Conservation (phyloP, 495 filamentous ascomycete genomes). For the Staphylotrichum tortipilum region DNA sequence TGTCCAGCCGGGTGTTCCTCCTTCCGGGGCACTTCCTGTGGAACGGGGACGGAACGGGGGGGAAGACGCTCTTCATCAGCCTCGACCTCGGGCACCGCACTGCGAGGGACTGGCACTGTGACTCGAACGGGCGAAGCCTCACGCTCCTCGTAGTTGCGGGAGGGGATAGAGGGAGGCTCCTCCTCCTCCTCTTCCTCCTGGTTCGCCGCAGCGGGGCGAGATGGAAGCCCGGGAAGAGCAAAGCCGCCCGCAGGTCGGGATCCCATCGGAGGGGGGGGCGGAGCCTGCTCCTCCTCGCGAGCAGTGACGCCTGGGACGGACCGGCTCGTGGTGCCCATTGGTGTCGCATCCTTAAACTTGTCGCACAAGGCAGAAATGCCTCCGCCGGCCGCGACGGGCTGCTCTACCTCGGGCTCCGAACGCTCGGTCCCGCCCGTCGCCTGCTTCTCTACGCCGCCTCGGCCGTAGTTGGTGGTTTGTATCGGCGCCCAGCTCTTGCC, state of each 20-base stretch:
- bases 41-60: slow-evolving; percentile 37
- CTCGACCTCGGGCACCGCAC: slow-evolving; percentile 44
- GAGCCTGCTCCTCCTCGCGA: slow-evolving; percentile 33
- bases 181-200: slow-evolving; percentile 41
- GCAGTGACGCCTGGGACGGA: slow-evolving; percentile 30
- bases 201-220: slow-evolving; percentile 45
- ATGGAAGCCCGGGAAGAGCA: slow-evolving; percentile 65
- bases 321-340: slow-evolving; percentile 51
- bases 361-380: slow-evolving; percentile 65
- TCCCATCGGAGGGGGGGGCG: slow-evolving; percentile 52
- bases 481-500: slow-evolving; percentile 86
- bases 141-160: slow-evolving; percentile 26
- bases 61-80: slow-evolving; percentile 40
- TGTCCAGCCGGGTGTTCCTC: slow-evolving; percentile 57
- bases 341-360: slow-evolving; percentile 61
- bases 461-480: slow-evolving; percentile 59
- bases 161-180: slow-evolving; percentile 35
- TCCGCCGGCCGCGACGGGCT: slow-evolving; percentile 37
- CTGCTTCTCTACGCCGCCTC: slow-evolving; percentile 52
- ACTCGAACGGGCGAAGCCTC: slow-evolving; percentile 67
- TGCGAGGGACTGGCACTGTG: slow-evolving; percentile 74
- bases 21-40: slow-evolving; percentile 56
- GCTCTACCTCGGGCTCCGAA: slow-evolving; percentile 29
- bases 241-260: slow-evolving; percentile 58
- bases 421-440: slow-evolving; percentile 45